Percentiles rank a stretch among this genome's conserved stretches.
Evolutionary conservation across 2,329 filamentous ascomycete species (phyloP).

Genomic region (Dactylellina leptospora): DNA sequence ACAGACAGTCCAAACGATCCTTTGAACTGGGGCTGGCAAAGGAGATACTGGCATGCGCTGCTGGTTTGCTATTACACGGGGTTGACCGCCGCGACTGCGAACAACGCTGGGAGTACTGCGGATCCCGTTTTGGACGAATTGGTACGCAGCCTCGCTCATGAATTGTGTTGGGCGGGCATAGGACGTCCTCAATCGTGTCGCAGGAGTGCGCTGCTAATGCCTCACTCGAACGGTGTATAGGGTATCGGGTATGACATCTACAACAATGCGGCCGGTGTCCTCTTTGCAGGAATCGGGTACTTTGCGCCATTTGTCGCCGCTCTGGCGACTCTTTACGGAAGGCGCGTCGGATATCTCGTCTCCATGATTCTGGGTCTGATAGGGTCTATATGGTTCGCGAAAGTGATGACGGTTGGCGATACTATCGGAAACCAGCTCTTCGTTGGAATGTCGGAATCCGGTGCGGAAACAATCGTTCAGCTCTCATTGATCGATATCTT

Average conservation of each 20-base stretch:
- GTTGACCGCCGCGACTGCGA: conserved; percentile 68
- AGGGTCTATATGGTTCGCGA: conserved; percentile 67
- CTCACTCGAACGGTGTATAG: background rate
- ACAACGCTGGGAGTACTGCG: conserved; percentile 66
- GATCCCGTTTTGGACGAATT: conserved; percentile 65
- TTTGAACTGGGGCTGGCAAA: conserved; percentile 64
- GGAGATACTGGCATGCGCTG: conserved; percentile 65
- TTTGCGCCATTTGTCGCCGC: conserved; percentile 67
- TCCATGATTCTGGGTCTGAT: conserved; percentile 65
- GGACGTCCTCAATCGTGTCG: background rate
- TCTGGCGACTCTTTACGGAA: conserved; percentile 67
- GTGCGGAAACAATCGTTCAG: conserved; percentile 68
- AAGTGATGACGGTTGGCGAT: conserved; percentile 62
- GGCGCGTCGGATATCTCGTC: conserved; percentile 67
- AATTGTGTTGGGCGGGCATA: conserved; percentile 22
- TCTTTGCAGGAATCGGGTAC: conserved; percentile 68
- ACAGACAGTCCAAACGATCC: conserved; percentile 66
- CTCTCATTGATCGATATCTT: conserved; percentile 69
- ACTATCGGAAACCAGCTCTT: conserved; percentile 68
- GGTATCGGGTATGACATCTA: conserved; percentile 66
- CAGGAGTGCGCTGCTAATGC: background rate
- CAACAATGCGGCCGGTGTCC: conserved; percentile 68
- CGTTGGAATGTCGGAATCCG: conserved; percentile 68
- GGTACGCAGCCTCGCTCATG: conserved; percentile 9
- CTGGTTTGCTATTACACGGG: conserved; percentile 67